Evolutionary conservation across 257 asterid genomes (phyloP).

Genomic region (Penstemon eatonii): DNA sequence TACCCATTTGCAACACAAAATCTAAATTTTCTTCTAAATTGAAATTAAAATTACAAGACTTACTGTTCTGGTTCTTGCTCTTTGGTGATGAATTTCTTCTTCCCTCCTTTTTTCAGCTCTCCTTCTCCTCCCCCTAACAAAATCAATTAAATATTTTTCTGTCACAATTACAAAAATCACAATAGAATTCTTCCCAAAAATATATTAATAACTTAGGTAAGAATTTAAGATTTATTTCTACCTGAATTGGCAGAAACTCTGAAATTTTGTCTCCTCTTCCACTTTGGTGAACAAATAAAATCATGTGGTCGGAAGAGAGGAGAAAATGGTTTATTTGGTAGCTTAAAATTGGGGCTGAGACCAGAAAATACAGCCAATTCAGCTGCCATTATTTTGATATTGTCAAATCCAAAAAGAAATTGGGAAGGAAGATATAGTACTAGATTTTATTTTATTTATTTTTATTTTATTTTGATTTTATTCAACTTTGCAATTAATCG

Average conservation of each 20-base stretch:
- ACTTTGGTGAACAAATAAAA: conserved; percentile 24
- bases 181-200: neutral
- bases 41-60: conserved; percentile 15
- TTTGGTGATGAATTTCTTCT: conserved; percentile 90
- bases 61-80: conserved; percentile 94
- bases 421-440: neutral
- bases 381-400: conserved; percentile 46
- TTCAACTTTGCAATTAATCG: no score
- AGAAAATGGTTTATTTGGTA: conserved; percentile 37
- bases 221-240: conserved; percentile 7
- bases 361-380: conserved; percentile 42
- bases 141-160: neutral
- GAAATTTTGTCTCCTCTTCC: conserved; percentile 35
- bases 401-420: neutral
- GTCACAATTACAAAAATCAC: neutral
- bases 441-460: neutral
- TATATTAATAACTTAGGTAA: neutral
- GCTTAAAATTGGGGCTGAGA: conserved; percentile 36
- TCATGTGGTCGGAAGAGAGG: conserved; percentile 30
- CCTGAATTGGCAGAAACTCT: conserved; percentile 73
- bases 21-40: neutral
- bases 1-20: neutral
- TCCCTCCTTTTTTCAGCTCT: conserved; percentile 62
- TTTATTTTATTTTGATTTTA: no score
- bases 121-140: conserved; percentile 71